Percentiles rank a stretch among this genome's conserved stretches.
Evolutionary conservation across 176 grass and related monocot genomes (phyloP).

Genomic region (Rhipidocladum racemiflorum): DNA sequence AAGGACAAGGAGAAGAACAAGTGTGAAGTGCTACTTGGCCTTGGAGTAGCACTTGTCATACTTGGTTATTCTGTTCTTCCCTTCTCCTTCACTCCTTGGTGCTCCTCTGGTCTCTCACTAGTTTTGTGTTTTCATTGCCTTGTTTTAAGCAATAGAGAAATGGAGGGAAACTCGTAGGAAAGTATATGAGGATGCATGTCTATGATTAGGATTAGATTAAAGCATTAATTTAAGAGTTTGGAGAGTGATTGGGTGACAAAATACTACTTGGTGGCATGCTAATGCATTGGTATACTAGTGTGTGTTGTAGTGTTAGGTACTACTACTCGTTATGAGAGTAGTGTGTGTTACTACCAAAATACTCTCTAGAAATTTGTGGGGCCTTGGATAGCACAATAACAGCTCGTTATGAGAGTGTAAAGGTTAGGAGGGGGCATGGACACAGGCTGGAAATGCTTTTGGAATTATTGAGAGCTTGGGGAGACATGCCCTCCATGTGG

Average conservation of each 20-base stretch:
- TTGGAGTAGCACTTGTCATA: constrained; percentile 51
- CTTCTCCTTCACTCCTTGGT: constrained; percentile 38
- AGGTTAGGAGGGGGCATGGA: constrained; percentile 36
- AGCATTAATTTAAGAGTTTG: constrained; percentile 28
- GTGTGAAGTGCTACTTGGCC: constrained; percentile 33
- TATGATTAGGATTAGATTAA: constrained; percentile 50
- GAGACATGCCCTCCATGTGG: constrained; percentile 73
- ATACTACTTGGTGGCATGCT: constrained; percentile 33
- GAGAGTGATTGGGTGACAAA: constrained; percentile 13
- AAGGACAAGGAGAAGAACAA: constrained; percentile 50
- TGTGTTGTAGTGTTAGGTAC: constrained; percentile 40
- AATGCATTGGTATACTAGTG: constrained; percentile 13
- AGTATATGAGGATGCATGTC: constrained; percentile 40
- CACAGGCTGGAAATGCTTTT: constrained; percentile 70
- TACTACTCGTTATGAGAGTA: too few relatives aligned
- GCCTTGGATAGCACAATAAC: constrained; percentile 48
- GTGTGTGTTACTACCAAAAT: too few relatives aligned
- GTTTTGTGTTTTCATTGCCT: constrained; percentile 40
- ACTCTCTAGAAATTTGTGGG: too few relatives aligned
- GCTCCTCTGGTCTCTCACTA: constrained; percentile 32
- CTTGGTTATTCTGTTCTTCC: constrained; percentile 46
- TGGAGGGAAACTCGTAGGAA: constrained; percentile 51
- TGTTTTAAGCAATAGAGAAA: constrained; percentile 55
- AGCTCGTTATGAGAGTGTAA: constrained; percentile 60
- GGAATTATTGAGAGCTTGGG: constrained; percentile 59